A percentile compares a stretch with the other conserved stretches of the same genome.
Conservation (phyloP, 805 yeast species). For the Suhomyces sp. region DNA sequence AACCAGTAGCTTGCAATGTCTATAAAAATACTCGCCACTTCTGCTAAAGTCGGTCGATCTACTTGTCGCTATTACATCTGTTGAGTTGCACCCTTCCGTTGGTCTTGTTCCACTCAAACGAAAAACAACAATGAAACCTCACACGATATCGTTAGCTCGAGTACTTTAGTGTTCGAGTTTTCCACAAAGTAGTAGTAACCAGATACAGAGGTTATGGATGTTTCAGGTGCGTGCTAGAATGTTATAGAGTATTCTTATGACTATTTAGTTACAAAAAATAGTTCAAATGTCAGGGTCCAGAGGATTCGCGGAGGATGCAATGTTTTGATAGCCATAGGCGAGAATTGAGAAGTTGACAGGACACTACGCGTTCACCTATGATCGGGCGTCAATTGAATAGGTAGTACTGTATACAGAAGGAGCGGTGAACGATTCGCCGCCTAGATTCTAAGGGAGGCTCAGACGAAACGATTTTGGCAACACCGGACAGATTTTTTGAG, state of each 20-base stretch:
- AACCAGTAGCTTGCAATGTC: background rate
- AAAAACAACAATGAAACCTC: background rate
- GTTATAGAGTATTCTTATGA: background rate
- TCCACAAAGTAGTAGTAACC: background rate
- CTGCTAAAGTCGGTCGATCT: background rate
- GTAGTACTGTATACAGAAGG: background rate
- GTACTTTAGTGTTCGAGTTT: no score
- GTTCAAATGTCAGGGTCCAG: background rate
- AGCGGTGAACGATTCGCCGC: background rate
- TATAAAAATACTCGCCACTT: background rate
- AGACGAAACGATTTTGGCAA: background rate
- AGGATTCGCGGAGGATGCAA: background rate
- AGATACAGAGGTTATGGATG: background rate
- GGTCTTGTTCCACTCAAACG: background rate
- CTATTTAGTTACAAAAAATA: no score
- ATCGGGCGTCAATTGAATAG: background rate
- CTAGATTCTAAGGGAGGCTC: background rate
- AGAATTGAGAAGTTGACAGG: background rate
- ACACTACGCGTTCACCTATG: background rate
- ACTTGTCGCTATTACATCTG: background rate
- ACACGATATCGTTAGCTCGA: background rate
- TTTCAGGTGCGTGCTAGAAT: background rate
- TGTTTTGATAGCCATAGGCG: background rate
- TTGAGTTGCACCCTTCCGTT: background rate
- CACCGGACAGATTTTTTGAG: background rate